These are phyloP conservation scores for Alternaria consortialis DNA, from an alignment of 2,329 filamentous ascomycete species.

Conservation along the genomic window DNA sequence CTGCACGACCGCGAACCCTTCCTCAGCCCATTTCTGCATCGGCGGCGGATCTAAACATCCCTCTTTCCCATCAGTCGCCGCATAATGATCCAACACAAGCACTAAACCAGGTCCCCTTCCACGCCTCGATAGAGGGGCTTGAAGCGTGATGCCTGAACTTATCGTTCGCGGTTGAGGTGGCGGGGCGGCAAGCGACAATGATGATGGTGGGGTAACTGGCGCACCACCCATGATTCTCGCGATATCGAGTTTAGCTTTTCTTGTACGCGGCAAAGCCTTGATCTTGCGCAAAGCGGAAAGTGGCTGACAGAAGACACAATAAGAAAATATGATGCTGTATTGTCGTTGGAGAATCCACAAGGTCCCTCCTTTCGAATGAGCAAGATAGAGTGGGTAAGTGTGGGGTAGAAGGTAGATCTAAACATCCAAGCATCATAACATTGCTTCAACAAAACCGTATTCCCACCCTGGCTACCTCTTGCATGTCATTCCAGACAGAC, in stretches of 20 bases:
- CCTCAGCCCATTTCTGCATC: conserved; percentile 74
- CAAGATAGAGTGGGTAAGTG: background rate
- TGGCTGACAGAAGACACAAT: background rate
- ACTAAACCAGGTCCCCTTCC: conserved; percentile 61
- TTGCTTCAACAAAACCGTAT: background rate
- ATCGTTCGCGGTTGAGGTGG: conserved; percentile 30
- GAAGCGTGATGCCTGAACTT: conserved; percentile 46
- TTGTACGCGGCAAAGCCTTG: too few species aligned
- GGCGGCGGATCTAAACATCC: conserved; percentile 63
- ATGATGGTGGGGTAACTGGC: conserved; percentile 20
- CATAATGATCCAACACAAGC: conserved; percentile 53
- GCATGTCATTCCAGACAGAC: background rate
- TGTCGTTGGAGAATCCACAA: too few species aligned
- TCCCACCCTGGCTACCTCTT: too few species aligned
- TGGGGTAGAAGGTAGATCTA: background rate
- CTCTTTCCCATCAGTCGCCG: conserved; percentile 43
- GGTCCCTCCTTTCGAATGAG: background rate
- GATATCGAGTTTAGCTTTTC: background rate
- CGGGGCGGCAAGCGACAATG: conserved; percentile 2
- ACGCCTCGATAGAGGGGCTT: conserved; percentile 60
- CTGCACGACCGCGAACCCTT: conserved; percentile 71
- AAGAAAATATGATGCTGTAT: background rate
- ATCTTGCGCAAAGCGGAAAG: too few species aligned
- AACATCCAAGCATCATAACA: too few species aligned
- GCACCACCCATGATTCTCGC: conserved; percentile 20